Percentiles rank a stretch among this genome's conserved stretches.
phyloP scores from a whole-genome alignment of 495 filamentous ascomycete genomes.

The Lentithecium fluviatile region DNA sequence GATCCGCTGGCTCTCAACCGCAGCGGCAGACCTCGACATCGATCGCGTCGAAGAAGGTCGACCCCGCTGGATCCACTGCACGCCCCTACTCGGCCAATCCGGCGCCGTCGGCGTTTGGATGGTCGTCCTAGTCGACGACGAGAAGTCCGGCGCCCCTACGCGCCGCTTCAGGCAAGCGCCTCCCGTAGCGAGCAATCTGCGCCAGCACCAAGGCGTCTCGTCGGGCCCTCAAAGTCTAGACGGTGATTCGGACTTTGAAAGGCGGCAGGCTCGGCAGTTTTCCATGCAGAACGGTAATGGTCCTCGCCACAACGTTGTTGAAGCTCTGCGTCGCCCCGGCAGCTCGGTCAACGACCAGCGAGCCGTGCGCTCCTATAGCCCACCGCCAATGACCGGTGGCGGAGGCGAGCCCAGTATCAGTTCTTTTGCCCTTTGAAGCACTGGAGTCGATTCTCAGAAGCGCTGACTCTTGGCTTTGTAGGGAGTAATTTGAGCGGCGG shows the following conservation, averaged over 20 bases:
- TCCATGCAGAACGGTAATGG: slow-evolving; percentile 2
- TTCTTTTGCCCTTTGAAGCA: slow-evolving; percentile 19
- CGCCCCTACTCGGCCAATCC: slow-evolving; percentile 57
- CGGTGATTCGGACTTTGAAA: neutral
- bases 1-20: slow-evolving; percentile 55
- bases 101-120: slow-evolving; percentile 66
- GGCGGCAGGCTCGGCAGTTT: too few species aligned
- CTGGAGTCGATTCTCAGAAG: neutral
- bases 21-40: slow-evolving; percentile 36
- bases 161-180: slow-evolving; percentile 22
- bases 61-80: slow-evolving; percentile 63
- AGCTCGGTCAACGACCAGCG: slow-evolving; percentile 24
- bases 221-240: neutral
- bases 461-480: neutral
- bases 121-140: slow-evolving; percentile 61
- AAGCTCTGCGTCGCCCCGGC: slow-evolving; percentile 16
- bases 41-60: slow-evolving; percentile 48
- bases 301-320: slow-evolving; percentile 2
- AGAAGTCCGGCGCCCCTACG: slow-evolving; percentile 23
- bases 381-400: neutral
- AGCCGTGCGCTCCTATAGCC: slow-evolving; percentile 2
- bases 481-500: neutral
- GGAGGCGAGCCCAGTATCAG: slow-evolving; percentile 16
- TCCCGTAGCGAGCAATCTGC: slow-evolving; percentile 5
- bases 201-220: neutral